A percentile compares a stretch with the other conserved stretches of the same genome.
Conservation (phyloP, 352 stramenopile species). For the Globisporangium iwayamae region DNA sequence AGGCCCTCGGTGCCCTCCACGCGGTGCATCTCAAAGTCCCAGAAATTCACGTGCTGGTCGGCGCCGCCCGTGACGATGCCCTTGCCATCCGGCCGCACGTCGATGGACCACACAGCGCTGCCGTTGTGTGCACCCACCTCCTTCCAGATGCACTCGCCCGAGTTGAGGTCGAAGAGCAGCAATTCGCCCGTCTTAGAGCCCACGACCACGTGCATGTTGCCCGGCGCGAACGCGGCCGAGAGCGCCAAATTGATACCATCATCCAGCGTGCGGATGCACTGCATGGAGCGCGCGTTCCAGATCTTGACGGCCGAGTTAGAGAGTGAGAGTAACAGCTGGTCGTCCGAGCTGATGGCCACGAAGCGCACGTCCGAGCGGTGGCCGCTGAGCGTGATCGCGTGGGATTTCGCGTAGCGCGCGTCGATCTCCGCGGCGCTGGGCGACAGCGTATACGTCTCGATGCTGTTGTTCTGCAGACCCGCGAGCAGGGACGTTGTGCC, state of each 20-base stretch:
- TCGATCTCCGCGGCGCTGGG: slow-evolving; percentile 61
- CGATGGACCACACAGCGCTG: slow-evolving; percentile 96
- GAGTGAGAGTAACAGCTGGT: slow-evolving; percentile 88
- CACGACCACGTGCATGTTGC: slow-evolving; percentile 96
- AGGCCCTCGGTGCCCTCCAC: slow-evolving; percentile 44
- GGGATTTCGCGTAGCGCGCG: slow-evolving; percentile 54
- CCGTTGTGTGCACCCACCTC: slow-evolving; percentile 88
- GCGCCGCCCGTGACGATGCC: slow-evolving; percentile 94
- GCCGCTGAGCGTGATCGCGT: slow-evolving; percentile 75
- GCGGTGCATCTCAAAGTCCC: slow-evolving; percentile 94
- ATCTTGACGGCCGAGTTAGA: slow-evolving; percentile 89
- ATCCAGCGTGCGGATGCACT: slow-evolving; percentile 89
- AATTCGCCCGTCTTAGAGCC: slow-evolving; percentile 96
- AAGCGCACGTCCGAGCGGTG: slow-evolving; percentile 92
- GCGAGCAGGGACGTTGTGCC: slow-evolving; percentile 81
- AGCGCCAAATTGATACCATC: slow-evolving; percentile 86
- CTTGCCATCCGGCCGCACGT: slow-evolving; percentile 90
- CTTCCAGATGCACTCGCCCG: slow-evolving; percentile 91
- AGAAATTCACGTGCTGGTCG: slow-evolving; percentile 99
- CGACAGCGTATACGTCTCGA: slow-evolving; percentile 85
- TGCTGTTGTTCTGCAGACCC: slow-evolving; percentile 89
- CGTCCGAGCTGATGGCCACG: slow-evolving; percentile 86
- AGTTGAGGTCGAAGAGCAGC: slow-evolving; percentile 93
- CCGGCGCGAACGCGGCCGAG: slow-evolving; percentile 93
- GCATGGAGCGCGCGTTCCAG: slow-evolving; percentile 88